phyloP scores from a whole-genome alignment of 2,329 filamentous ascomycete genomes.

The Penicillium sp. region DNA sequence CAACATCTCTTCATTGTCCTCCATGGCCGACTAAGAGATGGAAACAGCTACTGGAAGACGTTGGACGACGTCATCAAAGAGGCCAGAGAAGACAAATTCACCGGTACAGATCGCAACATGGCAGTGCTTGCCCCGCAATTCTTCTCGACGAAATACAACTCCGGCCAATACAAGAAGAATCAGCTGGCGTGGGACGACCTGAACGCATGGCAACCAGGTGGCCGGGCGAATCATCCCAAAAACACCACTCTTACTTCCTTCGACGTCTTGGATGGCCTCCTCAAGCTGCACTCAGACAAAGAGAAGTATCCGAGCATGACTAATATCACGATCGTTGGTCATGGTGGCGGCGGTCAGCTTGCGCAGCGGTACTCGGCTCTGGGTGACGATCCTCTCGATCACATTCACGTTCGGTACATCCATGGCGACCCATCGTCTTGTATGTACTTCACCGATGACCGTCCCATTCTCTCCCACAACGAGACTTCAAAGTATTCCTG shows the following conservation, averaged over 20 bases:
- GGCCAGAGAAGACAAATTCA: conserved; percentile 7
- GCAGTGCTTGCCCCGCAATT: conserved; percentile 14
- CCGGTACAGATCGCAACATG: conserved; percentile 12
- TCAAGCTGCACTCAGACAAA: conserved; percentile 14
- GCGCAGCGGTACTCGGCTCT: conserved; percentile 13
- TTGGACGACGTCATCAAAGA: conserved; percentile 9
- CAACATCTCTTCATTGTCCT: conserved; percentile 14
- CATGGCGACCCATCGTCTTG: conserved; percentile 16
- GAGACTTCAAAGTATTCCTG: conserved; percentile 3
- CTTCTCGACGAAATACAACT: conserved; percentile 13
- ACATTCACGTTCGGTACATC: conserved; percentile 15
- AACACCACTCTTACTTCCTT: conserved; percentile 11
- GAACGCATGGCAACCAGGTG: conserved; percentile 14
- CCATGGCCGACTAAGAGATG: conserved; percentile 12
- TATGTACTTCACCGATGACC: conserved; percentile 14
- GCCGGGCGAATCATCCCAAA: conserved; percentile 9
- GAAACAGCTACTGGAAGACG: conserved; percentile 14
- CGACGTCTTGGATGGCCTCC: conserved; percentile 11
- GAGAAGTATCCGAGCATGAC: conserved; percentile 8
- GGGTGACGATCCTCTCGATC: conserved; percentile 7
- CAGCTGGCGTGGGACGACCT: conserved; percentile 14
- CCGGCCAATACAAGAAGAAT: conserved; percentile 10
- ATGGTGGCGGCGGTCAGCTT: conserved; percentile 16
- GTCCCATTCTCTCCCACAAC: conserved; percentile 8
- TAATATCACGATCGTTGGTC: conserved; percentile 14